These are phyloP conservation scores for Candida anglica DNA, from an alignment of 805 yeast species.

Conservation along the genomic window DNA sequence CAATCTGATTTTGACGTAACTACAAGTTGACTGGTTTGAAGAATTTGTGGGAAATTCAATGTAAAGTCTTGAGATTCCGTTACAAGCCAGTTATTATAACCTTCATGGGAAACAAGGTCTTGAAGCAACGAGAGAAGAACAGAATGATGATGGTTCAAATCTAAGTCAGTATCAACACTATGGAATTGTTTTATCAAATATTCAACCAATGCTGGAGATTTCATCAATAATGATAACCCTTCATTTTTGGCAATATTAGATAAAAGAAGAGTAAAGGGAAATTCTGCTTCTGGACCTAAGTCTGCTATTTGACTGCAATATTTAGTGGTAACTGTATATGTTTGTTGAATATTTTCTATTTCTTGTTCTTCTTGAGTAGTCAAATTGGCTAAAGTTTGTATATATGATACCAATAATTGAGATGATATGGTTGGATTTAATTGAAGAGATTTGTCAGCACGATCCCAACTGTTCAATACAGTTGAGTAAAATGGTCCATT, in stretches of 20 bases:
- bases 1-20: conserved; percentile 37
- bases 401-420: conserved; percentile 12
- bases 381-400: conserved; percentile 19
- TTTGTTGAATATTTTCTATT: no score
- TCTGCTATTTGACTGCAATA: no score
- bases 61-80: not conserved
- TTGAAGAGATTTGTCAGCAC: not conserved
- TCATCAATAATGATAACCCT: no score
- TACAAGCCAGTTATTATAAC: conserved; percentile 21
- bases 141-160: conserved; percentile 10
- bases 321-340: no score
- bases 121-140: conserved; percentile 17
- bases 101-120: conserved; percentile 25
- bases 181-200: conserved; percentile 6
- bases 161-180: conserved; percentile 9
- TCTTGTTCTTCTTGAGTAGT: no score
- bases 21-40: conserved; percentile 29
- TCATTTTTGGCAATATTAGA: no score
- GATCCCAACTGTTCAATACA: not conserved
- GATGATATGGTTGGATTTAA: not conserved
- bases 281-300: no score
- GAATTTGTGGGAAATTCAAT: conserved; percentile 7
- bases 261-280: no score
- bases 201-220: not conserved
- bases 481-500: not conserved